Evolutionary conservation across 202 grass and related monocot genomes (phyloP), one percentile per base, ranked within the genome.

Genomic region (Brachypodium distachyon): DNA sequence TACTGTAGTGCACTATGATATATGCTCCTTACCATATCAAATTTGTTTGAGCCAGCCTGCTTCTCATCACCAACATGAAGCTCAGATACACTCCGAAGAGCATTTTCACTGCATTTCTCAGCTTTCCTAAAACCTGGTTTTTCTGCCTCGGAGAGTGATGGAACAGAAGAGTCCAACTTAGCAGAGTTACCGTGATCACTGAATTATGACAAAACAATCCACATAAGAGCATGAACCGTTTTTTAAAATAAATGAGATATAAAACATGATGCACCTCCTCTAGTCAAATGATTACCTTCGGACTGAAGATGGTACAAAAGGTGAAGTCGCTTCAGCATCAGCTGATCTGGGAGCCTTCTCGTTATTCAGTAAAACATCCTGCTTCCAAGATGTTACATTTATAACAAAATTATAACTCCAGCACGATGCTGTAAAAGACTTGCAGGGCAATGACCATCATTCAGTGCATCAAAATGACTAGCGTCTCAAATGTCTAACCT

Each of bases 21-120:
- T 72, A 78, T 68, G 26, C 9, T 47, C 48, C 58, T 65, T 89
- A 98, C 96, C 91, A 98, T 92, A 73, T 98, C 87, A 81, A 98
- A 81, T 85, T 86, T 83, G 55, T 73, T 74, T 85, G 80, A 82
- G 64, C 33, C 70, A 84, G 61, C 42, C 41, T 84, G 62, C 51
- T 82, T 92, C 64, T 95, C 95, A 78, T 95, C 77, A 36, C 89
- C 86, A 14, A 84, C 10, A n/a, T 98, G 95, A 58, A 98, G 95
- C 56, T 95, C 82, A 59, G 93, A 86, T 85, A 98, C 95, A 85
- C 77, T 94, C 9, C 82, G 82, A 70, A 98, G 68, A 77, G 87
- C 73, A 73, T 79, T 92, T 75, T 92, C 82, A 82, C 73, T 92
- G 61, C 69, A 92, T 80, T 83, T 92, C 58, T 94, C 89, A 67